Evolutionary conservation across 2,329 filamentous ascomycete genomes (phyloP).

Genomic region (Colletotrichum liaoningense): DNA sequence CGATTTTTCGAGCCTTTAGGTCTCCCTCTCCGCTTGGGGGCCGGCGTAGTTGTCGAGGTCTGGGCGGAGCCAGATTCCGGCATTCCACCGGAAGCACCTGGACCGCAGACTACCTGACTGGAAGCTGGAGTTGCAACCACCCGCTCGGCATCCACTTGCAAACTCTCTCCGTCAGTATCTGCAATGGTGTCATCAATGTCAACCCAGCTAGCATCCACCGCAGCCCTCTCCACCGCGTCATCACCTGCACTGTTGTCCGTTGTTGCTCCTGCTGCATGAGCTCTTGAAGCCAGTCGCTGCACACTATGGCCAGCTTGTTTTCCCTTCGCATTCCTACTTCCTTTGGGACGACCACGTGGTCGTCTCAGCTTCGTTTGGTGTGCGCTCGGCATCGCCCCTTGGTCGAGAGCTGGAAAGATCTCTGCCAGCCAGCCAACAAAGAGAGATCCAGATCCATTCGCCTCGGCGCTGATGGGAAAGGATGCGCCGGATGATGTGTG

Average conservation of each 20-base stretch:
- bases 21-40: slow-evolving; percentile 36
- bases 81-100: neutral
- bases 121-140: neutral
- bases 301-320: slow-evolving; percentile 47
- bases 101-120: neutral
- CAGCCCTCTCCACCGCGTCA: neutral
- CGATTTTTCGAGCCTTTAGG: slow-evolving; percentile 39
- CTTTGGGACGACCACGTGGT: slow-evolving; percentile 58
- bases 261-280: neutral
- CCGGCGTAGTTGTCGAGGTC: slow-evolving; percentile 26
- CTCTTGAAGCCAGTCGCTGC: neutral
- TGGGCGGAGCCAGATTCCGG: neutral
- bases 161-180: slow-evolving; percentile 38
- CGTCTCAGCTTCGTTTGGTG: slow-evolving; percentile 33
- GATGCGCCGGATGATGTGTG: slow-evolving; percentile 60
- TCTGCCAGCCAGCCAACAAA: slow-evolving; percentile 73
- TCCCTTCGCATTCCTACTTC: slow-evolving; percentile 60
- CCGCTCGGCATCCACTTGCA: neutral
- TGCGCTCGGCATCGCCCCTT: slow-evolving; percentile 25
- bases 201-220: slow-evolving; percentile 56
- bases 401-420: slow-evolving; percentile 65
- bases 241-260: neutral
- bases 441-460: slow-evolving; percentile 67
- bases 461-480: slow-evolving; percentile 67
- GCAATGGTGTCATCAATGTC: slow-evolving; percentile 54